Evolutionary conservation across 1,139 yeast species (phyloP).

Genomic region (Kurtzmaniella natalensis): DNA sequence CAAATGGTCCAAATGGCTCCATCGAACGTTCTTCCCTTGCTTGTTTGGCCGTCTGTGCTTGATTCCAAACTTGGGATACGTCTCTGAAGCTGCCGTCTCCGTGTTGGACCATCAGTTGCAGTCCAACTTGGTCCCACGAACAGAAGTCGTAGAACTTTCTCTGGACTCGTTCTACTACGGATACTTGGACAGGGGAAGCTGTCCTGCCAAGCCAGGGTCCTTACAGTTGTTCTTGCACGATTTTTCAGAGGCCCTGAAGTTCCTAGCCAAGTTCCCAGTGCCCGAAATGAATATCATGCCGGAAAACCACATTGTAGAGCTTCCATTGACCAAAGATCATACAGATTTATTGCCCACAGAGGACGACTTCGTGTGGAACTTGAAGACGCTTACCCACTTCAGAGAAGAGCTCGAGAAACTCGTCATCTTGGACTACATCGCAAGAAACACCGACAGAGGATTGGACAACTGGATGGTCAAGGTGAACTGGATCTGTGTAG

Average conservation of each 20-base stretch:
- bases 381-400: conserved; percentile 45
- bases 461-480: conserved; percentile 77
- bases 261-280: conserved; percentile 52
- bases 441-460: conserved; percentile 75
- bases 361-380: conserved; percentile 52
- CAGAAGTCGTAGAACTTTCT: conserved; percentile 53
- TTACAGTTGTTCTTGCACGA: conserved; percentile 61
- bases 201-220: conserved; percentile 56
- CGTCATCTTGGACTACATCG: conserved; percentile 66
- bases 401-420: conserved; percentile 63
- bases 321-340: no score
- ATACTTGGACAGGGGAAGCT: conserved; percentile 32
- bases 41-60: conserved; percentile 72
- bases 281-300: conserved; percentile 33
- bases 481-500: conserved; percentile 43
- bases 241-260: conserved; percentile 58
- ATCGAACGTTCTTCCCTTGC: conserved; percentile 71
- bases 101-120: conserved; percentile 56
- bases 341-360: conserved; percentile 5
- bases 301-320: conserved; percentile 15
- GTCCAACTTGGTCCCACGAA: conserved; percentile 61
- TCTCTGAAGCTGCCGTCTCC: conserved; percentile 72
- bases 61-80: conserved; percentile 69
- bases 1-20: conserved; percentile 79
- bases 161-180: conserved; percentile 56